phyloP scores from a whole-genome alignment of 2,329 filamentous ascomycete genomes.

The Aureobasidium mangrovei region DNA sequence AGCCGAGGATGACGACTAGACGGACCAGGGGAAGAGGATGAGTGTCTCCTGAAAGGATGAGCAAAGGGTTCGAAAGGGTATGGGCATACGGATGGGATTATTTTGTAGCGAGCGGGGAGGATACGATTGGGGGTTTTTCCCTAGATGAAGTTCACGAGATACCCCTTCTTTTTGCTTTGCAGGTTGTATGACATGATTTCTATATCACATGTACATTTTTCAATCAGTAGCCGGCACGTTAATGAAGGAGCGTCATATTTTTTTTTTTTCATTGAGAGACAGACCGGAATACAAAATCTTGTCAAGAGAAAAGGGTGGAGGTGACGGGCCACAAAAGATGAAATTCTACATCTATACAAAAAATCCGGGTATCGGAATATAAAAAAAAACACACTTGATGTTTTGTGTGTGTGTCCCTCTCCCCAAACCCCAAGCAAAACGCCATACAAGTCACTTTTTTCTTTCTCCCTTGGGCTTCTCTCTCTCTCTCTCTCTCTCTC shows the following conservation, averaged over 20 bases:
- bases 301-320: neutral
- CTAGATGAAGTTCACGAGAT: neutral
- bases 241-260: too few species aligned
- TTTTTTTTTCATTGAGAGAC: too few species aligned
- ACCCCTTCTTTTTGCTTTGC: neutral
- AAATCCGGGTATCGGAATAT: constrained; percentile 1
- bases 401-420: too few species aligned
- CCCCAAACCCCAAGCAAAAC: neutral
- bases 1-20: constrained; percentile 24
- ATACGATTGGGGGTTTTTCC: neutral
- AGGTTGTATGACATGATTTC: neutral
- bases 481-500: neutral
- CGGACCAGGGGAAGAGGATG: constrained; percentile 20
- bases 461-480: neutral
- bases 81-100: neutral
- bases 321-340: neutral
- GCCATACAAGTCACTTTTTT: neutral
- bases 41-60: neutral
- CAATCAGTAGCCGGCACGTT: too few species aligned
- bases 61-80: neutral
- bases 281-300: neutral
- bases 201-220: too few species aligned
- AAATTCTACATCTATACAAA: neutral
- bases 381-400: neutral
- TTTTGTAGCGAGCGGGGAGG: neutral